A percentile compares a stretch with the other conserved stretches of the same genome.
Conservation (phyloP, 2,329 filamentous ascomycete genomes). For the Fusarium sp. region DNA sequence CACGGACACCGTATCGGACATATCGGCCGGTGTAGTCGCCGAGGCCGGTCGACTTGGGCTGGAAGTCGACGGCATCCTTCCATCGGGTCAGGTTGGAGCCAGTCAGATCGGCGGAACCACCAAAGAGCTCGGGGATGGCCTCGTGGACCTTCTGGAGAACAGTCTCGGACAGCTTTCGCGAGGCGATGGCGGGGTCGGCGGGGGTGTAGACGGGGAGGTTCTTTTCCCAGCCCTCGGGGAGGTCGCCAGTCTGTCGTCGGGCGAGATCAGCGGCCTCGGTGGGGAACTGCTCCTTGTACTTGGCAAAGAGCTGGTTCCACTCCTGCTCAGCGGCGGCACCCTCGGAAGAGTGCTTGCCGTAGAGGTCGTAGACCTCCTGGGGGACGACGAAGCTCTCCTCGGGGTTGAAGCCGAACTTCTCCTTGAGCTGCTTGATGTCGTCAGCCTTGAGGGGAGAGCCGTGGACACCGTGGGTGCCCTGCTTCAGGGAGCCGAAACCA, state of each 20-base stretch:
- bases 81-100: constrained; percentile 98
- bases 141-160: constrained; percentile 90
- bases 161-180: constrained; percentile 95
- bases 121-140: constrained; percentile 88
- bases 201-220: constrained; percentile 90
- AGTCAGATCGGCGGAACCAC: constrained; percentile 97
- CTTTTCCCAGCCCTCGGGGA: constrained; percentile 98
- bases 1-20: constrained; percentile 90
- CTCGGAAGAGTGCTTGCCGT: constrained; percentile 85
- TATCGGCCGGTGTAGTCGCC: constrained; percentile 94
- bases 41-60: constrained; percentile 86
- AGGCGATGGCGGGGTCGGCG: constrained; percentile 84
- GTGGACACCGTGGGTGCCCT: constrained; percentile 96
- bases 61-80: constrained; percentile 98
- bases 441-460: constrained; percentile 95
- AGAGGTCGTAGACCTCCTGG: constrained; percentile 92
- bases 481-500: constrained; percentile 91
- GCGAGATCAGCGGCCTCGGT: constrained; percentile 82
- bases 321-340: constrained; percentile 92
- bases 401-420: constrained; percentile 95
- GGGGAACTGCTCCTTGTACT: constrained; percentile 84
- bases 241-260: constrained; percentile 83
- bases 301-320: constrained; percentile 93
- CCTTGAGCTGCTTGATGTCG: constrained; percentile 93
- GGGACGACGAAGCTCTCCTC: constrained; percentile 93